phyloP scores from a whole-genome alignment of 1,284 basidiomycete genomes.

The Anthracocystis setariae region DNA sequence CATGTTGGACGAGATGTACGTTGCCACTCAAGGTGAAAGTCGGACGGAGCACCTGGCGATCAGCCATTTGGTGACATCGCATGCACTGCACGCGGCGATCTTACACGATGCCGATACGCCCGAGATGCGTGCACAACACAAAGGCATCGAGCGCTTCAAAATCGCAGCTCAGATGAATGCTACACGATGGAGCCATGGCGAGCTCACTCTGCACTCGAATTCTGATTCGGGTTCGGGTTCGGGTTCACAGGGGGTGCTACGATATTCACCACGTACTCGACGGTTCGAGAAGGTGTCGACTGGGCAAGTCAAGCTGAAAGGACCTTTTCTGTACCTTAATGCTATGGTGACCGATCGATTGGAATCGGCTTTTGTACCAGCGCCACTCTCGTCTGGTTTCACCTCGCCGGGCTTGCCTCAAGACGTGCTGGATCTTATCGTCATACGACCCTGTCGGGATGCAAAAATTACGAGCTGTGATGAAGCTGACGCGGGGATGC shows the following conservation, averaged over 20 bases:
- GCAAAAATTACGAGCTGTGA: conserved; percentile 67
- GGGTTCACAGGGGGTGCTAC: conserved; percentile 59
- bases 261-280: conserved; percentile 74
- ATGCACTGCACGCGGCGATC: conserved; percentile 85
- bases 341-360: conserved; percentile 83
- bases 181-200: conserved; percentile 77
- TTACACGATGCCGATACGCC: conserved; percentile 73
- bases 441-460: conserved; percentile 83
- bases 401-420: conserved; percentile 22
- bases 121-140: conserved; percentile 74
- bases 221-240: conserved; percentile 35
- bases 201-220: conserved; percentile 71
- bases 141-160: conserved; percentile 85
- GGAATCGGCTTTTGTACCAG: conserved; percentile 81
- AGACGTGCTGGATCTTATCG: conserved; percentile 77
- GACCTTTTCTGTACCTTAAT: conserved; percentile 85
- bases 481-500: not conserved
- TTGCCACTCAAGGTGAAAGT: no score
- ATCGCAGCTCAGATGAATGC: conserved; percentile 82
- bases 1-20: conserved; percentile 15
- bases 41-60: conserved; percentile 16
- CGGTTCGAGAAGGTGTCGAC: conserved; percentile 70
- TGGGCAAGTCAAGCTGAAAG: conserved; percentile 68
- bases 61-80: conserved; percentile 71
- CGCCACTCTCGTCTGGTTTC: conserved; percentile 71